A percentile compares a stretch with the other conserved stretches of the same genome.
Evolutionary conservation across 2,329 filamentous ascomycete species (phyloP).

Genomic region (Talaromyces piceae): DNA sequence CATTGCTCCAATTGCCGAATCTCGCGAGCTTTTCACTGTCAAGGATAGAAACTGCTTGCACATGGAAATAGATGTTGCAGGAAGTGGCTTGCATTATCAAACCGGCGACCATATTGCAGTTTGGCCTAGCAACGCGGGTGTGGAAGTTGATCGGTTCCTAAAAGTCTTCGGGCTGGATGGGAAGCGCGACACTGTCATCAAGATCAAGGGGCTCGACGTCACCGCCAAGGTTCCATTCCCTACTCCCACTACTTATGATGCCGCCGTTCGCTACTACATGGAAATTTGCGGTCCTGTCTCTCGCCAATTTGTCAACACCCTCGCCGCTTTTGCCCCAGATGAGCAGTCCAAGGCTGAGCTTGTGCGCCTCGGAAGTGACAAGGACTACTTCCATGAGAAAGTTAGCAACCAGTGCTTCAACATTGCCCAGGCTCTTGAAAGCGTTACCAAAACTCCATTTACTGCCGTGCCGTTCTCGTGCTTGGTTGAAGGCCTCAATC

Average conservation of each 20-base stretch:
- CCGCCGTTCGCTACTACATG: slow-evolving; percentile 88
- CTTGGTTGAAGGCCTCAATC: slow-evolving; percentile 86
- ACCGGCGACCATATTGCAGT: slow-evolving; percentile 96
- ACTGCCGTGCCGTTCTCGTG: slow-evolving; percentile 83
- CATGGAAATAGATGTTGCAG: slow-evolving; percentile 86
- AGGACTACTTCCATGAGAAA: slow-evolving; percentile 89
- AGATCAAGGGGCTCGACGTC: slow-evolving; percentile 83
- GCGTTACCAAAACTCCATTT: slow-evolving; percentile 70
- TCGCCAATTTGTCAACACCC: slow-evolving; percentile 82
- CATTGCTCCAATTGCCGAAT: slow-evolving; percentile 87
- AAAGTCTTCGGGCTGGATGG: slow-evolving; percentile 65
- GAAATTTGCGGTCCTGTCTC: slow-evolving; percentile 94
- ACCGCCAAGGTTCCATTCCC: slow-evolving; percentile 98
- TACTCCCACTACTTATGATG: slow-evolving; percentile 91
- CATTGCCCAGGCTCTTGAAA: slow-evolving; percentile 75
- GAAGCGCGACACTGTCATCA: slow-evolving; percentile 76
- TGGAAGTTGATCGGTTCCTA: slow-evolving; percentile 85
- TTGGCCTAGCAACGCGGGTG: slow-evolving; percentile 93
- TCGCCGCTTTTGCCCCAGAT: slow-evolving; percentile 82
- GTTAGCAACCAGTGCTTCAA: slow-evolving; percentile 77
- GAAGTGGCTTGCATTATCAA: slow-evolving; percentile 84
- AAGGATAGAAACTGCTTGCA: slow-evolving; percentile 93
- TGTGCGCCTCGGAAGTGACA: slow-evolving; percentile 80
- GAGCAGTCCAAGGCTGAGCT: slow-evolving; percentile 82
- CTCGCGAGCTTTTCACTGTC: slow-evolving; percentile 80